These are phyloP conservation scores for Dissophora globulifera DNA, from an alignment of 192 early-diverging fungal genomes.

Conservation along the genomic window DNA sequence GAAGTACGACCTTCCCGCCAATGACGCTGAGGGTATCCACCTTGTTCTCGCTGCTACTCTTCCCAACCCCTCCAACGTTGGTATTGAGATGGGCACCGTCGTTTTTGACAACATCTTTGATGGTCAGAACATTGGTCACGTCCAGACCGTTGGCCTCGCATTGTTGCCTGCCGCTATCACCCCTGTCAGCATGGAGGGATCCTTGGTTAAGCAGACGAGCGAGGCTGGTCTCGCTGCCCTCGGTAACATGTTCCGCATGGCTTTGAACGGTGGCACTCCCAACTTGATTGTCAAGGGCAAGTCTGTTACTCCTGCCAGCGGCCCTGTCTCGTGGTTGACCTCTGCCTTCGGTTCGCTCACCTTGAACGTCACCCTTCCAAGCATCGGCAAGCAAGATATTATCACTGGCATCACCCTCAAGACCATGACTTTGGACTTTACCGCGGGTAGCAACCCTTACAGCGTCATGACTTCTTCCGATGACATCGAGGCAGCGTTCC, in stretches of 20 bases:
- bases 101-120: slow-evolving; percentile 54
- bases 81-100: slow-evolving; percentile 61
- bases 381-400: slow-evolving; percentile 55
- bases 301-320: slow-evolving; percentile 58
- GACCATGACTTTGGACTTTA: slow-evolving; percentile 65
- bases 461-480: slow-evolving; percentile 55
- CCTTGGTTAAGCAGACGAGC: slow-evolving; percentile 58
- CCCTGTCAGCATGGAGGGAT: slow-evolving; percentile 45
- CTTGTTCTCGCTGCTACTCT: slow-evolving; percentile 54
- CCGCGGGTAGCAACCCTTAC: slow-evolving; percentile 56
- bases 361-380: slow-evolving; percentile 61
- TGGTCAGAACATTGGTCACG: slow-evolving; percentile 53
- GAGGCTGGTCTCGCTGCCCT: slow-evolving; percentile 57
- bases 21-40: slow-evolving; percentile 54
- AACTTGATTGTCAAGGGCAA: slow-evolving; percentile 60
- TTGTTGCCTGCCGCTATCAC: slow-evolving; percentile 24
- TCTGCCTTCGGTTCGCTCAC: slow-evolving; percentile 59
- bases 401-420: slow-evolving; percentile 66
- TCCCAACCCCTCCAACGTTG: slow-evolving; percentile 63
- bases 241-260: slow-evolving; percentile 61
- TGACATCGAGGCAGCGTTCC: slow-evolving; percentile 58
- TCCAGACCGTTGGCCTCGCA: slow-evolving; percentile 34
- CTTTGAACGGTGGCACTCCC: slow-evolving; percentile 57
- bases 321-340: slow-evolving; percentile 61
- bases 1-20: slow-evolving; percentile 44